Conservation (phyloP, 164 flowering plant genomes). For the Vitis rotundifolia region DNA sequence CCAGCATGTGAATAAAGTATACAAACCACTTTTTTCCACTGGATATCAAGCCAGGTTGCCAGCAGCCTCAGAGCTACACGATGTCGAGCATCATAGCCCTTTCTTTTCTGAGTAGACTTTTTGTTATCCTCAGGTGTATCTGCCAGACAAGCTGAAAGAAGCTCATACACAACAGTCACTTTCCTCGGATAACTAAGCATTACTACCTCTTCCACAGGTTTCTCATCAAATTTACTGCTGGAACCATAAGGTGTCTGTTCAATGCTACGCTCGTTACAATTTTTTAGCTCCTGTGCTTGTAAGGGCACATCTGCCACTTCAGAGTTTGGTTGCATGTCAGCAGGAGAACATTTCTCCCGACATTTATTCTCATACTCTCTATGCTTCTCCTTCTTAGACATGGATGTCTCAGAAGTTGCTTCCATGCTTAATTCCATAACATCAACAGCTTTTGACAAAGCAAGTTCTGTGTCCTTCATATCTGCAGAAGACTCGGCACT, state of each 20-base stretch:
- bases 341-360: slow-evolving; percentile 46
- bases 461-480: slow-evolving; percentile 57
- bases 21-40: slow-evolving; percentile 90
- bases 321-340: slow-evolving; percentile 30
- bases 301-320: slow-evolving; percentile 24
- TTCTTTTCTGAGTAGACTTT: slow-evolving; percentile 48
- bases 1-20: neutral
- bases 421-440: slow-evolving; percentile 60
- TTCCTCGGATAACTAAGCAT: slow-evolving; percentile 64
- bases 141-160: slow-evolving; percentile 94
- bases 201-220: slow-evolving; percentile 52
- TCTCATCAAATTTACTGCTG: slow-evolving; percentile 30
- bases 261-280: slow-evolving; percentile 11
- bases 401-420: slow-evolving; percentile 32
- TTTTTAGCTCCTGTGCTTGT: slow-evolving; percentile 13
- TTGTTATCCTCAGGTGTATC: slow-evolving; percentile 49
- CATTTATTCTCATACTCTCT: slow-evolving; percentile 58
- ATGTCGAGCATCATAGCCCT: slow-evolving; percentile 96
- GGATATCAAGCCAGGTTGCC: slow-evolving; percentile 85
- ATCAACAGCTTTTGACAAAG: slow-evolving; percentile 74
- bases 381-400: slow-evolving; percentile 48
- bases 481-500: slow-evolving; percentile 46
- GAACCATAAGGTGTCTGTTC: slow-evolving; percentile 26
- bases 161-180: slow-evolving; percentile 76
- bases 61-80: slow-evolving; percentile 87